Evolutionary conservation across 169 alveolate species (phyloP).

Genomic region (Perkinsus chesapeaki): DNA sequence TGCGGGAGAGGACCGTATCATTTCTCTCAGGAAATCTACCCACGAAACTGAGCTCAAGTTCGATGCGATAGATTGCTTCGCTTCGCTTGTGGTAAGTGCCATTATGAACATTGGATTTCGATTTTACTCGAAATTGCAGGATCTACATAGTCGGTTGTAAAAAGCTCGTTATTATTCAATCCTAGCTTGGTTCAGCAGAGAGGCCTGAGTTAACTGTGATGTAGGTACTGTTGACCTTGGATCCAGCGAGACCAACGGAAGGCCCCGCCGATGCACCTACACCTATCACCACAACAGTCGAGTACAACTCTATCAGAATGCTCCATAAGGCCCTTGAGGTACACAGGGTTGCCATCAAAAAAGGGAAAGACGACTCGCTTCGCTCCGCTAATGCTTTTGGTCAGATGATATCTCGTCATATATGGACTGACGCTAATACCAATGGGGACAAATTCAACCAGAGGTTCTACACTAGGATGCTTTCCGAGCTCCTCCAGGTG

Average conservation of each 20-base stretch:
- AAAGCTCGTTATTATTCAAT: no score
- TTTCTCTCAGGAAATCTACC: neutral
- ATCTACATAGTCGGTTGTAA: no score
- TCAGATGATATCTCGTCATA: neutral
- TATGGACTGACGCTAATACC: neutral
- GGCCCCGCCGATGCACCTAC: neutral
- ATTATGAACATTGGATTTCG: no score
- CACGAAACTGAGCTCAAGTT: neutral
- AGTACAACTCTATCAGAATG: neutral
- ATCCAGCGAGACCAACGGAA: neutral
- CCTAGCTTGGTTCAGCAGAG: neutral
- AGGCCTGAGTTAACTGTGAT: neutral
- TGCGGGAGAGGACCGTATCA: neutral
- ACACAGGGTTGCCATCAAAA: neutral
- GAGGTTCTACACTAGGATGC: neutral
- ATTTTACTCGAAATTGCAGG: no score
- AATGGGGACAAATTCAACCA: neutral
- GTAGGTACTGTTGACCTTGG: neutral
- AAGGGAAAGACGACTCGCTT: neutral
- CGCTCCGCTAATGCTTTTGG: neutral
- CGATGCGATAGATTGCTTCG: neutral
- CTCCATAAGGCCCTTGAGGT: neutral
- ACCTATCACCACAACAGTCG: neutral
- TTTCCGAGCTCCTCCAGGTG: neutral
- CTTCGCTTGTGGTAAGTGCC: neutral